These are phyloP conservation scores for Tuber aestivum DNA, from an alignment of 495 filamentous ascomycete species.

Conservation along the genomic window DNA sequence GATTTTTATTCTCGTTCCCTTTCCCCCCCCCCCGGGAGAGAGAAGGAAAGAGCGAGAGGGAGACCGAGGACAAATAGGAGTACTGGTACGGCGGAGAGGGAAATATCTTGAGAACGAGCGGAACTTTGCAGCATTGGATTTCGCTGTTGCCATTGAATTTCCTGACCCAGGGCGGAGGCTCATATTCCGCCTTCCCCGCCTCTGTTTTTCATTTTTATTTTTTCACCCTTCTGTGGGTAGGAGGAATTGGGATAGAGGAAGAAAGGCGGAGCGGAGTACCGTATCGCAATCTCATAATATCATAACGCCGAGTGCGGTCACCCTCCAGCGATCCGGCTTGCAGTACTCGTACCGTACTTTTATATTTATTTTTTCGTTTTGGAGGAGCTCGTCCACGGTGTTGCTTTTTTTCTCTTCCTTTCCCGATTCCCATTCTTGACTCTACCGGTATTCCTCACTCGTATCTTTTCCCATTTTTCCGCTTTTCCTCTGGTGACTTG, in stretches of 20 bases:
- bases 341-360: no score
- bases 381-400: slow-evolving; percentile 25
- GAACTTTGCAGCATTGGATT: slow-evolving; percentile 25
- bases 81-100: no score
- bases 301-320: slow-evolving; percentile 22
- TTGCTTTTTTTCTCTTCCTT: no score
- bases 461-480: neutral
- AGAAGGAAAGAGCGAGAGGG: neutral
- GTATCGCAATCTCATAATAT: slow-evolving; percentile 15
- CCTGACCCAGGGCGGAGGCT: slow-evolving; percentile 6
- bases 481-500: neutral
- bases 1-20: neutral
- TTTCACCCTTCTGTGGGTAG: slow-evolving; percentile 12
- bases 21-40: no score
- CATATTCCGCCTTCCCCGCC: slow-evolving; percentile 12
- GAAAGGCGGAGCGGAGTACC: slow-evolving; percentile 2
- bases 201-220: slow-evolving; percentile 5
- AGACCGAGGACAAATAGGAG: neutral
- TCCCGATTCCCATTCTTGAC: neutral
- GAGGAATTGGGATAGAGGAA: slow-evolving; percentile 15
- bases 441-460: neutral
- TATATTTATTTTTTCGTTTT: slow-evolving; percentile 19
- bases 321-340: slow-evolving; percentile 23
- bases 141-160: slow-evolving; percentile 14
- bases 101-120: neutral